phyloP scores from a whole-genome alignment of 306 rosid genomes.

The Trifolium fragiferum region DNA sequence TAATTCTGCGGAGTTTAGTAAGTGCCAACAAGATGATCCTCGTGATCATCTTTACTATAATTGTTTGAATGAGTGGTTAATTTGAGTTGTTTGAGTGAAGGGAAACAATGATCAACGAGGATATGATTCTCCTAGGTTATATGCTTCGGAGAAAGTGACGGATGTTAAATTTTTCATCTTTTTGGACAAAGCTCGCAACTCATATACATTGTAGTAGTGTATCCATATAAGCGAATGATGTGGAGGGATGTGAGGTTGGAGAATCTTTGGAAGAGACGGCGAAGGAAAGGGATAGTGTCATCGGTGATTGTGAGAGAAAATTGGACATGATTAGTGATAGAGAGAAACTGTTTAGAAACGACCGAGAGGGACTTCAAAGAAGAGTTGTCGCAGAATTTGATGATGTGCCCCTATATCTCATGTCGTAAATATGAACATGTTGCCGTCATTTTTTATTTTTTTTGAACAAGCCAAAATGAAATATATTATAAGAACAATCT shows the following conservation, averaged over 20 bases:
- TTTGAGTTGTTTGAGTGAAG: background rate
- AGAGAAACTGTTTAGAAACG: background rate
- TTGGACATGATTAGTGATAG: slow-evolving; percentile 52
- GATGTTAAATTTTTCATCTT: slow-evolving; percentile 40
- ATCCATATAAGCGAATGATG: background rate
- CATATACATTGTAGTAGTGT: too few relatives aligned
- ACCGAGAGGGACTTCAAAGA: background rate
- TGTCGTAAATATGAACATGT: too few relatives aligned
- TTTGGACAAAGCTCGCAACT: slow-evolving; percentile 19
- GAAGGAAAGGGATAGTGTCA: slow-evolving; percentile 8
- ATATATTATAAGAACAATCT: too few relatives aligned
- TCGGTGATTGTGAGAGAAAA: slow-evolving; percentile 41
- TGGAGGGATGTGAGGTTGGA: background rate
- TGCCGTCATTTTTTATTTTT: too few relatives aligned
- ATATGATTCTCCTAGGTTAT: too few relatives aligned
- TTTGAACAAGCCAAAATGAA: too few relatives aligned
- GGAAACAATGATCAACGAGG: background rate
- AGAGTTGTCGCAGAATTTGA: too few relatives aligned
- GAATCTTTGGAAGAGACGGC: slow-evolving; percentile 51
- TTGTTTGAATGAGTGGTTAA: too few relatives aligned
- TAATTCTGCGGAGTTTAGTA: background rate
- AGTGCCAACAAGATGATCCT: background rate
- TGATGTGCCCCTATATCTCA: too few relatives aligned
- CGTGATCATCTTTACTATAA: too few relatives aligned
- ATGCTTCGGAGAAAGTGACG: slow-evolving; percentile 8